Conservation (phyloP, 768 basidiomycete genomes). For the Sistotremastrum suecicum region DNA sequence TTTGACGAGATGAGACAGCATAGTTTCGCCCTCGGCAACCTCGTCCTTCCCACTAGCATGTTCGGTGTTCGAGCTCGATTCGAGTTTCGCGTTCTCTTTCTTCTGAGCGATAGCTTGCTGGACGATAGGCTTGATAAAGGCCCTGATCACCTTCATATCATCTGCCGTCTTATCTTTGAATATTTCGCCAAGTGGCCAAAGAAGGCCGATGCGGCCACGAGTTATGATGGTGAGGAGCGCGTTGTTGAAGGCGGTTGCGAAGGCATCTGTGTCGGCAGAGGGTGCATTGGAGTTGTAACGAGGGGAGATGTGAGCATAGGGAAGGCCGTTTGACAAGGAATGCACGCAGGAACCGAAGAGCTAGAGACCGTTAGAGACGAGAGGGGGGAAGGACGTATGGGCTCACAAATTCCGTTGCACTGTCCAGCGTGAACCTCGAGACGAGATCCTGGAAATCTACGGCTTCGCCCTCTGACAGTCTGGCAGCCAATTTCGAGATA, state of each 20-base stretch:
- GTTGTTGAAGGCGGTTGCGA: constrained; percentile 33
- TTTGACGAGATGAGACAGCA: constrained; percentile 42
- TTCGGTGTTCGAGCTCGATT: not conserved
- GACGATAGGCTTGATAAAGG: constrained; percentile 33
- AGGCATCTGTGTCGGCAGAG: constrained; percentile 20
- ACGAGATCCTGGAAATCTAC: constrained; percentile 51
- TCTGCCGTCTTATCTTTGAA: constrained; percentile 28
- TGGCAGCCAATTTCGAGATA: constrained; percentile 30
- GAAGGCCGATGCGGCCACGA: constrained; percentile 30
- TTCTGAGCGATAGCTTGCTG: constrained; percentile 31
- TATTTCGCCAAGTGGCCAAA: constrained; percentile 43
- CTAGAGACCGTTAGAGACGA: no score
- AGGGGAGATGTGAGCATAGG: constrained; percentile 31
- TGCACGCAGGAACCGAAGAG: constrained; percentile 48
- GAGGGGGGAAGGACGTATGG: no score
- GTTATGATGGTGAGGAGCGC: constrained; percentile 30
- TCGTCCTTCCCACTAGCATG: constrained; percentile 11
- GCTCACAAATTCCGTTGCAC: constrained; percentile 39
- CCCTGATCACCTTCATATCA: constrained; percentile 39
- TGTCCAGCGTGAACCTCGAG: constrained; percentile 51
- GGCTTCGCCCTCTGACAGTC: constrained; percentile 34
- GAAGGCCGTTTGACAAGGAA: constrained; percentile 34
- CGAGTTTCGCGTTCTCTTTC: constrained; percentile 9
- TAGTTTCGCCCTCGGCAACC: constrained; percentile 28
- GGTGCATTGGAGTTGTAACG: constrained; percentile 10